Conservation (phyloP, 2,329 filamentous ascomycete species). For the Diplodia scrobiculata region DNA sequence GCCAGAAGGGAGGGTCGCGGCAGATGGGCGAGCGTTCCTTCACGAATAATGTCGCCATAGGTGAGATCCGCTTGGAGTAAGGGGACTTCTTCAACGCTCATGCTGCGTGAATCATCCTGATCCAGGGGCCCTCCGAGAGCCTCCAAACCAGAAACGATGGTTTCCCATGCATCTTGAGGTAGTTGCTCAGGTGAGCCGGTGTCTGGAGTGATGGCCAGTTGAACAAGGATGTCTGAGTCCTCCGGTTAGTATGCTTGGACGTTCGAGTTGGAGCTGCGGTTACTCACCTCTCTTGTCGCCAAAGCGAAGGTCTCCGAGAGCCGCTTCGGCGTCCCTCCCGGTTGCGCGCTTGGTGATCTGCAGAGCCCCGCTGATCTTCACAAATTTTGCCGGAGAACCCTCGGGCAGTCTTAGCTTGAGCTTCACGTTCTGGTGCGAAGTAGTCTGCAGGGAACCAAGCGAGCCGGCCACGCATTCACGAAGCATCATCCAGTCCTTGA, state of each 20-base stretch:
- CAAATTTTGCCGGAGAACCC: constrained; percentile 95
- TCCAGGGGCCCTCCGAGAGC: constrained; percentile 87
- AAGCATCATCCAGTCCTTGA: constrained; percentile 99
- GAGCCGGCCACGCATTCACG: constrained; percentile 94
- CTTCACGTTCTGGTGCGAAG: constrained; percentile 98
- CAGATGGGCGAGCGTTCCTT: constrained; percentile 81
- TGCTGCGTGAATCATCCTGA: constrained; percentile 76
- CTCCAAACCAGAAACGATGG: constrained; percentile 91
- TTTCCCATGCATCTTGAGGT: constrained; percentile 95
- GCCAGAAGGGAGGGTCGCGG: constrained; percentile 87
- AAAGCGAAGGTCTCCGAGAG: constrained; percentile 87
- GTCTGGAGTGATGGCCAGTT: constrained; percentile 88
- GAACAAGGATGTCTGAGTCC: constrained; percentile 77
- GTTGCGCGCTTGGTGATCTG: constrained; percentile 96
- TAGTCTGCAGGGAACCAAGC: constrained; percentile 84
- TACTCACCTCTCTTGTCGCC: constrained; percentile 75
- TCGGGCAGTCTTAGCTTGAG: constrained; percentile 91
- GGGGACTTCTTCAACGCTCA: constrained; percentile 91
- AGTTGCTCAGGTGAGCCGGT: constrained; percentile 78
- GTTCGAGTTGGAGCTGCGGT: background rate
- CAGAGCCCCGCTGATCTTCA: constrained; percentile 95
- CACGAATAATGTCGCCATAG: constrained; percentile 90
- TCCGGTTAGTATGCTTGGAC: constrained; percentile 31
- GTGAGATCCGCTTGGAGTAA: constrained; percentile 91
- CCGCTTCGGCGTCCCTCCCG: constrained; percentile 89